These are phyloP conservation scores for Tetracladium setigerum DNA, from an alignment of 495 filamentous ascomycete genomes.

Conservation along the genomic window DNA sequence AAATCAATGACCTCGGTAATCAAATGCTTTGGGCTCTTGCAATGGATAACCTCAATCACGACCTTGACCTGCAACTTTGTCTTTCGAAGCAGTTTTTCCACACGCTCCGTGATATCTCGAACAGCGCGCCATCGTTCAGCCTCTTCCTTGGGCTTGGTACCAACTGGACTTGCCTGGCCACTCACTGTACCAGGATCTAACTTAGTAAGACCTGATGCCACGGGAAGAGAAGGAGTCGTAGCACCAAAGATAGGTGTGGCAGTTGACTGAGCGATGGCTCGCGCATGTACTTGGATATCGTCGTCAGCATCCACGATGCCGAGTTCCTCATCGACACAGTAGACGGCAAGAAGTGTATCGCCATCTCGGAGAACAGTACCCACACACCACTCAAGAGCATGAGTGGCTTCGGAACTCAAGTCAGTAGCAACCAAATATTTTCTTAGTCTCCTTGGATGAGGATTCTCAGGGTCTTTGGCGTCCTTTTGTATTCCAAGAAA, in stretches of 20 bases:
- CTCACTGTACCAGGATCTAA: conserved; percentile 22
- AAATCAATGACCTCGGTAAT: conserved; percentile 88
- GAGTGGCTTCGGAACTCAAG: conserved; percentile 84
- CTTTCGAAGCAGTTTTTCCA: conserved; percentile 77
- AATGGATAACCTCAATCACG: conserved; percentile 93
- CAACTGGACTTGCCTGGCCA: conserved; percentile 17
- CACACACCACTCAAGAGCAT: conserved; percentile 95
- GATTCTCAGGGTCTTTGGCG: conserved; percentile 53
- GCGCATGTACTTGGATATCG: conserved; percentile 64
- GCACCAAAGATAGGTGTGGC: conserved; percentile 1
- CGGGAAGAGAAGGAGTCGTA: conserved; percentile 25
- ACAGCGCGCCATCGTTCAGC: conserved; percentile 70
- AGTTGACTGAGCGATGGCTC: conserved; percentile 32
- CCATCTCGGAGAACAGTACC: conserved; percentile 92
- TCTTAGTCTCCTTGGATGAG: conserved; percentile 59
- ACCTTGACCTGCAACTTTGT: conserved; percentile 85
- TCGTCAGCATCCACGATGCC: conserved; percentile 42
- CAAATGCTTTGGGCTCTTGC: conserved; percentile 86
- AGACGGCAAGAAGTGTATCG: conserved; percentile 87
- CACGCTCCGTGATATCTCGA: conserved; percentile 67
- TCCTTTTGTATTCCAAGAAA: conserved; percentile 63
- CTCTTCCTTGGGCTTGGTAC: conserved; percentile 50
- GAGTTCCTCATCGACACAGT: conserved; percentile 80
- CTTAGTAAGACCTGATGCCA: conserved; percentile 28
- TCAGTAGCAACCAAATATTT: conserved; percentile 93